Base-by-base conservation (phyloP, 768 basidiomycete species). In the Trametes elegans region DNA sequence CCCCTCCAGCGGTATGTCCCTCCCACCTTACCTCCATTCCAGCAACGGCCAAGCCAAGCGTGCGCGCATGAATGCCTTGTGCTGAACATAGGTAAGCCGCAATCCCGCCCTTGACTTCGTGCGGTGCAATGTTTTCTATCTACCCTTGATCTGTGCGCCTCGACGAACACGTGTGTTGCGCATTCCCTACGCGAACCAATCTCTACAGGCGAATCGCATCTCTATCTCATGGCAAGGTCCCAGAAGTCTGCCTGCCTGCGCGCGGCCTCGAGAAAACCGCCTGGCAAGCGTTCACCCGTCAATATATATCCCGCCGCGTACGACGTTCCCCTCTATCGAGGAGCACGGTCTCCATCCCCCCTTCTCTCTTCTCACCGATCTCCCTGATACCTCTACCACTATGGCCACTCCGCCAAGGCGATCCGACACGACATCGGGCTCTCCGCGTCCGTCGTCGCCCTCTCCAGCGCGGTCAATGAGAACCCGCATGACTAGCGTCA, bases 401-500 rank as follows among this genome's bases (percentile, higher is more conserved):
- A 64, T 64, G 62, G 46, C 64, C 18, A 41, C 64, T 26, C 41
- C 57, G 53, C 34, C 58, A 53, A 38, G 35, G 43, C 24, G 44
- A 53, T 32, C 60, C 60, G 28, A 60, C 55, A 34, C 53, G 29
- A 28, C 47, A 51, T 36, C 57, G n/a, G 11, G 31, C 38, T 54
- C 66, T 18, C 49, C 63, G 9, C 52, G 57, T 39, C 53, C 57
- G 8, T 34, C 62, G 9, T 59, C 64, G 8, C 61, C 65, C 13
- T 62, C 65, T 9, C 63, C 61, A 4, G 50, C 53, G 14, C 42
- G 52, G 32, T 64, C 62, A 6, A 74, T 79, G 64, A 84, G 86
- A 69, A 70, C 75, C 35, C 83, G 86, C 45, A 78, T 87, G 73
- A 81, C 81, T 45, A 77, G 74, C 43, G 79, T 74, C 47, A 74